These are phyloP conservation scores for Stipa capillata DNA, from an alignment of 176 grass and related monocot genomes.

Conservation along the genomic window DNA sequence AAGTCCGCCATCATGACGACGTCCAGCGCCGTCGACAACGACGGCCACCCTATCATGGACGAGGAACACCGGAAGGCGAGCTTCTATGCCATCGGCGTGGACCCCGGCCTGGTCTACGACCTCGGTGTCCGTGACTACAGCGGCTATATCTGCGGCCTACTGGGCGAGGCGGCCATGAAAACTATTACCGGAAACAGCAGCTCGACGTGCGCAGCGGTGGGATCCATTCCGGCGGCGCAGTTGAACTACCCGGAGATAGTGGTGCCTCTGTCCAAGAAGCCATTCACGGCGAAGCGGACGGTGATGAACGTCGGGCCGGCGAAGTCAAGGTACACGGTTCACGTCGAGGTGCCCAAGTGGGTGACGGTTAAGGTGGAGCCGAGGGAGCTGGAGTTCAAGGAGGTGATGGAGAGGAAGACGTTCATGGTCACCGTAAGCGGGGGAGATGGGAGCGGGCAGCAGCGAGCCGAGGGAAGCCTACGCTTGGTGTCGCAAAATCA, in stretches of 20 bases:
- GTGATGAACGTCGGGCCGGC: slow-evolving; percentile 43
- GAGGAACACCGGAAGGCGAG: slow-evolving; percentile 24
- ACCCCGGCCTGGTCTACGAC: slow-evolving; percentile 65
- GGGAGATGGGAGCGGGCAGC: not conserved
- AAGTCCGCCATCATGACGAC: slow-evolving; percentile 77
- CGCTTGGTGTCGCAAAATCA: slow-evolving; percentile 27
- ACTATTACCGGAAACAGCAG: not conserved
- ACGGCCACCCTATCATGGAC: slow-evolving; percentile 32
- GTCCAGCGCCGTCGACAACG: slow-evolving; percentile 18
- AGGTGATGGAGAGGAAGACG: slow-evolving; percentile 21
- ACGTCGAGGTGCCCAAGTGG: not conserved
- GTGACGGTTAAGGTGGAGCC: slow-evolving; percentile 23
- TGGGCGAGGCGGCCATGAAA: slow-evolving; percentile 10
- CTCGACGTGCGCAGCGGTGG: slow-evolving; percentile 17
- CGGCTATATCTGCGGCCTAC: slow-evolving; percentile 40
- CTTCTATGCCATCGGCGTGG: slow-evolving; percentile 33
- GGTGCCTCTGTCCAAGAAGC: not conserved
- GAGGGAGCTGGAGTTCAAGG: slow-evolving; percentile 22
- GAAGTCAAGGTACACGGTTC: slow-evolving; percentile 1
- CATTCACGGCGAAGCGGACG: slow-evolving; percentile 24
- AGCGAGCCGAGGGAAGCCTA: slow-evolving; percentile 11
- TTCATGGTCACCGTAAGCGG: slow-evolving; percentile 35
- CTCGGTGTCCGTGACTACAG: slow-evolving; percentile 23
- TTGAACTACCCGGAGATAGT: slow-evolving; percentile 56
- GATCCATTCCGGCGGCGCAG: slow-evolving; percentile 4